phyloP scores from a whole-genome alignment of 371 early-diverging fungal genomes.

The Dipsacomyces acuminosporus region DNA sequence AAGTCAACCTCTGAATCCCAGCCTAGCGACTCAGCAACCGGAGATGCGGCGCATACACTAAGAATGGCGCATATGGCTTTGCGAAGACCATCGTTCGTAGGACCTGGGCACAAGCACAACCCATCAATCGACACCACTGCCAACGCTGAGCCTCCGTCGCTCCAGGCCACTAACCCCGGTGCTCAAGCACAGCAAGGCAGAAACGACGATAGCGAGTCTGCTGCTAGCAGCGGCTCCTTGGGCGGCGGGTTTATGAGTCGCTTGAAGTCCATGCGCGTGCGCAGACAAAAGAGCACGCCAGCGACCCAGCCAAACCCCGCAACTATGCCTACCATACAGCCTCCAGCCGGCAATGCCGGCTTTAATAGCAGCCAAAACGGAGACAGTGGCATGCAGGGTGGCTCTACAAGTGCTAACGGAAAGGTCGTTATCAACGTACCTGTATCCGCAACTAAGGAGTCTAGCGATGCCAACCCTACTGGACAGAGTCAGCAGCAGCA shows the following conservation, averaged over 20 bases:
- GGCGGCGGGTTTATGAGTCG: constrained; percentile 41
- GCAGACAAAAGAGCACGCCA: constrained; percentile 35
- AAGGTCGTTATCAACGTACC: no score
- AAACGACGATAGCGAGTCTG: constrained; percentile 22
- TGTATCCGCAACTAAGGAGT: no score
- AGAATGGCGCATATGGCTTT: background rate
- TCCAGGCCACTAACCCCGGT: background rate
- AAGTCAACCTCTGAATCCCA: background rate
- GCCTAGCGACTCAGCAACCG: background rate
- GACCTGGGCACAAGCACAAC: constrained; percentile 23
- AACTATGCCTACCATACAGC: background rate
- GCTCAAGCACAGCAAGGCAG: constrained; percentile 10
- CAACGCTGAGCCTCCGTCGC: background rate
- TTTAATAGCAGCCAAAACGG: background rate
- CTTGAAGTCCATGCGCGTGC: constrained; percentile 40
- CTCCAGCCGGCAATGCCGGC: background rate
- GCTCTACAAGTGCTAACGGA: no score
- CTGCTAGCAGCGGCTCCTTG: constrained; percentile 23
- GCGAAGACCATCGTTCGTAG: background rate
- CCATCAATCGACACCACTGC: constrained; percentile 33
- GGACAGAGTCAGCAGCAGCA: background rate
- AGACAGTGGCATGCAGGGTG: no score
- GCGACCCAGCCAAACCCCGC: background rate
- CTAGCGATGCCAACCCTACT: no score
- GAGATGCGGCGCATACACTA: background rate